Evolutionary conservation across 441 rosid species (phyloP).

Genomic region (Corymbia citriodora): DNA sequence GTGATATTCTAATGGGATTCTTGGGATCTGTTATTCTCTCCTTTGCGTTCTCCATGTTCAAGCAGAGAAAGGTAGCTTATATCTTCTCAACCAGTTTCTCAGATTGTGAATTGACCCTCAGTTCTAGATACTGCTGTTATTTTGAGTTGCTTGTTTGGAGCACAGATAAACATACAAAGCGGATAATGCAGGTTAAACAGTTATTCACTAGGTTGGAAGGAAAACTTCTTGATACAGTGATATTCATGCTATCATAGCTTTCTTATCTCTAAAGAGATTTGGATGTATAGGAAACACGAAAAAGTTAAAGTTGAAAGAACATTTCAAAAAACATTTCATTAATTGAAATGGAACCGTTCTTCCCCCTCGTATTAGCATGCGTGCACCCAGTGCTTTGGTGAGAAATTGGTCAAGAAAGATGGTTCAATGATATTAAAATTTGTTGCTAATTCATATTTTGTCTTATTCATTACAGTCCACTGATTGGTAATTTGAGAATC

Average conservation of each 20-base stretch:
- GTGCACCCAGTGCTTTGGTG: neutral
- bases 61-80: slow-evolving; percentile 73
- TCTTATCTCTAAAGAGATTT: neutral
- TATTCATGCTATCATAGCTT: neutral
- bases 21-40: slow-evolving; percentile 95
- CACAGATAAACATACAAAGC: neutral
- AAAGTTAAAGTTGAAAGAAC: neutral
- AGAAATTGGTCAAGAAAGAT: neutral
- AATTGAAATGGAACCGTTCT: neutral
- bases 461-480: neutral
- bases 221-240: neutral
- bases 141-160: neutral
- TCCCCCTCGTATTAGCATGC: neutral
- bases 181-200: neutral
- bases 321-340: neutral
- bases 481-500: neutral
- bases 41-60: slow-evolving; percentile 96
- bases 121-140: neutral
- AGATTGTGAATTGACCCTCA: neutral
- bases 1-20: slow-evolving; percentile 93
- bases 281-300: neutral
- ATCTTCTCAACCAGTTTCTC: neutral
- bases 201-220: neutral
- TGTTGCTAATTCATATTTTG: neutral
- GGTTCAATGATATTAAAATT: neutral